These are phyloP conservation scores for Rosa multiflora DNA, from an alignment of 306 rosid species.

Conservation along the genomic window DNA sequence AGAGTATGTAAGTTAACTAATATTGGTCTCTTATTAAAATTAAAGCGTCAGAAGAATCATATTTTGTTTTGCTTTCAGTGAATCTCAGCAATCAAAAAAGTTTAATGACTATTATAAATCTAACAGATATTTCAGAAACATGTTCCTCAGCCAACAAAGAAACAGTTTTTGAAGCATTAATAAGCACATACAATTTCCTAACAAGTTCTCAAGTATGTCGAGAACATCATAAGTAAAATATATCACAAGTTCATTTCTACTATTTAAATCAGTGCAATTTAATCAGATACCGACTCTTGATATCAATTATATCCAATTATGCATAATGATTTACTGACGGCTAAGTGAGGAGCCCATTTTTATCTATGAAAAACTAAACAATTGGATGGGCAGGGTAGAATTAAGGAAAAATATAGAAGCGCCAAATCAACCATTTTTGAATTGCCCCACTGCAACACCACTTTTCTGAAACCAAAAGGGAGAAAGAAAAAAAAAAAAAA, in stretches of 20 bases:
- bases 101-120: background rate
- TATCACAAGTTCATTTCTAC: background rate
- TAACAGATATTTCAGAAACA: conserved; percentile 9
- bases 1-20: background rate
- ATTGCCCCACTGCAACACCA: background rate
- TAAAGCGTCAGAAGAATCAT: background rate
- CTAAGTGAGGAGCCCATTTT: background rate
- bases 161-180: background rate
- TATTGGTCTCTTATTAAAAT: background rate
- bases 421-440: background rate
- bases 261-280: background rate
- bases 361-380: background rate
- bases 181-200: background rate
- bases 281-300: background rate
- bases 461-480: background rate
- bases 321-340: background rate
- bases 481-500: background rate
- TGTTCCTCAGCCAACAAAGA: background rate
- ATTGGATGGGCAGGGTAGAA: background rate
- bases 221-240: background rate
- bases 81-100: background rate
- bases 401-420: background rate
- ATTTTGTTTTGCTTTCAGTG: background rate
- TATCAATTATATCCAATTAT: background rate
- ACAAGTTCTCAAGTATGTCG: background rate